Conservation (phyloP, 768 basidiomycete species). For the Termitomyces sp. region DNA sequence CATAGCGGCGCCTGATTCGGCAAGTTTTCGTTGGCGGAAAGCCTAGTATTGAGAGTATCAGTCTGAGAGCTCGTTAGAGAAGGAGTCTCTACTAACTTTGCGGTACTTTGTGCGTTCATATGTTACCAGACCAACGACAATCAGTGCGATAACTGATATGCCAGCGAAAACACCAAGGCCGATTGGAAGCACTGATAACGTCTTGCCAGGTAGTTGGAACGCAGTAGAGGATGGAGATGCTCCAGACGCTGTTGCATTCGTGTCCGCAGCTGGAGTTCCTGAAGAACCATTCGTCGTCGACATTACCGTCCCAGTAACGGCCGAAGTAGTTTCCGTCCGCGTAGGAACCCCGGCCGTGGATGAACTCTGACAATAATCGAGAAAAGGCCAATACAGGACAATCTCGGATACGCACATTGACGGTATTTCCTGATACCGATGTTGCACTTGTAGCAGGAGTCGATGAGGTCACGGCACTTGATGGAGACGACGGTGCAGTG, state of each 20-base stretch:
- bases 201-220: constrained; percentile 71
- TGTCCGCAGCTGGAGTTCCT: constrained; percentile 16
- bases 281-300: constrained; percentile 10
- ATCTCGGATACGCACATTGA: constrained; percentile 15
- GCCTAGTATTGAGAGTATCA: constrained; percentile 38
- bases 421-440: constrained; percentile 11
- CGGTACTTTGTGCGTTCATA: constrained; percentile 87
- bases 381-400: not conserved
- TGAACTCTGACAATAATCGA: constrained; percentile 14
- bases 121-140: constrained; percentile 81
- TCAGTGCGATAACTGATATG: constrained; percentile 79
- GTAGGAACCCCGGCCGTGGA: constrained; percentile 19
- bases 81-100: constrained; percentile 49
- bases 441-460: not conserved
- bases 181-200: constrained; percentile 73
- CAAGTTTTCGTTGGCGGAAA: constrained; percentile 73
- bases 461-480: not conserved
- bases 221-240: constrained; percentile 34
- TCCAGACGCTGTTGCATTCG: constrained; percentile 17
- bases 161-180: constrained; percentile 84
- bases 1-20: constrained; percentile 56
- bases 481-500: not conserved
- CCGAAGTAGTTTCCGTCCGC: constrained; percentile 17
- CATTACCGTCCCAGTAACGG: constrained; percentile 15
- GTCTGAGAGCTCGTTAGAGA: not conserved